Evolutionary conservation across 176 grass and related monocot species (phyloP).

Genomic region (Oryza nivara): DNA sequence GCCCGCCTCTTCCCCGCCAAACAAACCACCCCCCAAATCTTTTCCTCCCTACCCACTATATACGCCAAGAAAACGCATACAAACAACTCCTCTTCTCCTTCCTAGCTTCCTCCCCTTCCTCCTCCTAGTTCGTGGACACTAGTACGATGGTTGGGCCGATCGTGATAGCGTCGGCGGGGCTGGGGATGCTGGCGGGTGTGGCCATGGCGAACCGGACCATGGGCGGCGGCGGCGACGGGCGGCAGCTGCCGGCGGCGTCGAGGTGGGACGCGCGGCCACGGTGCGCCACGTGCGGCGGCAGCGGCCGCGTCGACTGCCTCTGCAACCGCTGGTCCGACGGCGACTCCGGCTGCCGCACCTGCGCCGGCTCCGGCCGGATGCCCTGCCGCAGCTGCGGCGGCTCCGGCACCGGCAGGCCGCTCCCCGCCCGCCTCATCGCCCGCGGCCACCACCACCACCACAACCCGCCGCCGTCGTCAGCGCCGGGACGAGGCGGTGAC

Average conservation of each 20-base stretch:
- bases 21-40: constrained; percentile 30
- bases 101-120: neutral
- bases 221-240: constrained; percentile 31
- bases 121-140: neutral
- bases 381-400: constrained; percentile 86
- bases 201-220: constrained; percentile 64
- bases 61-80: constrained; percentile 10
- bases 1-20: constrained; percentile 29
- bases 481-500: neutral
- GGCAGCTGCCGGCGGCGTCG: constrained; percentile 24
- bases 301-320: constrained; percentile 67
- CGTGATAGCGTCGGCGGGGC: constrained; percentile 75
- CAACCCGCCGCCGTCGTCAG: constrained; percentile 16
- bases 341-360: constrained; percentile 78
- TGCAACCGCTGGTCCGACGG: constrained; percentile 94
- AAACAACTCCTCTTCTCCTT: neutral
- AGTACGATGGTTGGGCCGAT: constrained; percentile 56
- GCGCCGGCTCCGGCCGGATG: constrained; percentile 73
- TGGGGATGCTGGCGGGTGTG: constrained; percentile 80
- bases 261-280: constrained; percentile 60
- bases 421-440: constrained; percentile 64
- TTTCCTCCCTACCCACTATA: constrained; percentile 3
- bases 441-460: constrained; percentile 20
- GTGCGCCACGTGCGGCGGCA: constrained; percentile 81
- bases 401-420: constrained; percentile 67